phyloP scores from a whole-genome alignment of 345 rosid genomes.

The Brassica rapa region DNA sequence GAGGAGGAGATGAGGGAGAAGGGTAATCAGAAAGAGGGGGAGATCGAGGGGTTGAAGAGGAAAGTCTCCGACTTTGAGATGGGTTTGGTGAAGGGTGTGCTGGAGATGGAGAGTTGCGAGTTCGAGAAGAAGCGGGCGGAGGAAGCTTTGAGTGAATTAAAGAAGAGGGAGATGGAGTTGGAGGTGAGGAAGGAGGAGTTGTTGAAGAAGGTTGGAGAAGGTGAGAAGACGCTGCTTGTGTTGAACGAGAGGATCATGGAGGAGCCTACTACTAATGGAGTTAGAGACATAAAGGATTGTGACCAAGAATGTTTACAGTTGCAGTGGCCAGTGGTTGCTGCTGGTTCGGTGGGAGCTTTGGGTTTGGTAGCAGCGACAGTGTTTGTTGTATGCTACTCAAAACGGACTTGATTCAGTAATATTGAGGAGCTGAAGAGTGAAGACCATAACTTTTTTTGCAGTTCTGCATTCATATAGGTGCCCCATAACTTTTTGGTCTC shows the following conservation, averaged over 20 bases:
- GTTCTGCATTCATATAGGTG: no score
- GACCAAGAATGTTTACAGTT: constrained; percentile 7
- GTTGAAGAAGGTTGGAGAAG: constrained; percentile 46
- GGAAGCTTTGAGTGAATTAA: constrained; percentile 35
- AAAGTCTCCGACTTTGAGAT: constrained; percentile 44
- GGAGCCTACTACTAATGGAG: constrained; percentile 32
- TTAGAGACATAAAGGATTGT: constrained; percentile 15
- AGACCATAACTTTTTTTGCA: not conserved
- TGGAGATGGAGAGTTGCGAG: constrained; percentile 39
- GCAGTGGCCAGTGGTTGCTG: constrained; percentile 51
- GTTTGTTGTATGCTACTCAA: constrained; percentile 46
- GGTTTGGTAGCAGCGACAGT: constrained; percentile 47
- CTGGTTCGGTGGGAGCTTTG: constrained; percentile 49
- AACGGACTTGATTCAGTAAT: constrained; percentile 27
- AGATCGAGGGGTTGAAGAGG: constrained; percentile 43
- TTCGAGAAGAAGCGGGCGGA: constrained; percentile 42
- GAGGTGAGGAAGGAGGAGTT: constrained; percentile 40
- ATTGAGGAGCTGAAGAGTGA: not conserved
- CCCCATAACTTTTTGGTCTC: not conserved
- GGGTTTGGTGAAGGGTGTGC: constrained; percentile 32
- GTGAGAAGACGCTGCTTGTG: constrained; percentile 38
- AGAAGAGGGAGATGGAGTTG: constrained; percentile 35
- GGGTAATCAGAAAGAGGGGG: constrained; percentile 49
- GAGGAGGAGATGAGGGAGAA: constrained; percentile 61
- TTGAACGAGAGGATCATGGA: constrained; percentile 44